Evolutionary conservation across 345 rosid genomes (phyloP).

Genomic region (Salix udensis): DNA sequence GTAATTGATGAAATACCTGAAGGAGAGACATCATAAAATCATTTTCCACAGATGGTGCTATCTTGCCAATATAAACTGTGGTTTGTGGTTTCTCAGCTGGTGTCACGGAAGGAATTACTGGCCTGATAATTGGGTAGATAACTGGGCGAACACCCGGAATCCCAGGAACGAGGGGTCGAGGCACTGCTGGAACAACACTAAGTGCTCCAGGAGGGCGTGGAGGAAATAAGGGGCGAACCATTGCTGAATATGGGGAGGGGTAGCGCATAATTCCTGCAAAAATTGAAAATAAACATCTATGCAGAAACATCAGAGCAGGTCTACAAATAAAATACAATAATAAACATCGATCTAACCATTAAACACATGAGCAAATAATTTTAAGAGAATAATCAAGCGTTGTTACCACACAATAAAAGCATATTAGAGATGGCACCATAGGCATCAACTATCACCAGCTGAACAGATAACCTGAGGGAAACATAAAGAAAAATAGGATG

Average conservation of each 20-base stretch:
- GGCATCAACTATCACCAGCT: constrained; percentile 88
- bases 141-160: constrained; percentile 75
- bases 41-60: constrained; percentile 78
- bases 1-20: constrained; percentile 40
- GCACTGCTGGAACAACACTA: constrained; percentile 47
- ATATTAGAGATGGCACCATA: constrained; percentile 82
- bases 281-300: constrained; percentile 51
- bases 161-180: constrained; percentile 70
- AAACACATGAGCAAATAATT: constrained; percentile 26
- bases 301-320: constrained; percentile 57
- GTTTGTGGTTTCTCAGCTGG: constrained; percentile 91
- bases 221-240: constrained; percentile 76
- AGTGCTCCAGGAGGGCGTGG: constrained; percentile 78
- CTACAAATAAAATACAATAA: constrained; percentile 27
- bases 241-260: constrained; percentile 64
- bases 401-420: constrained; percentile 92
- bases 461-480: constrained; percentile 88
- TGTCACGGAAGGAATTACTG: constrained; percentile 60
- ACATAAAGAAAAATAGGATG: constrained; percentile 57
- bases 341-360: constrained; percentile 9
- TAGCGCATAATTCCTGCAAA: constrained; percentile 77
- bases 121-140: constrained; percentile 62
- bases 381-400: constrained; percentile 37
- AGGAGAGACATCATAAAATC: constrained; percentile 82
- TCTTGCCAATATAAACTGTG: constrained; percentile 94